Conservation (phyloP, 1,284 basidiomycete genomes). For the Agroathelia rolfsii region DNA sequence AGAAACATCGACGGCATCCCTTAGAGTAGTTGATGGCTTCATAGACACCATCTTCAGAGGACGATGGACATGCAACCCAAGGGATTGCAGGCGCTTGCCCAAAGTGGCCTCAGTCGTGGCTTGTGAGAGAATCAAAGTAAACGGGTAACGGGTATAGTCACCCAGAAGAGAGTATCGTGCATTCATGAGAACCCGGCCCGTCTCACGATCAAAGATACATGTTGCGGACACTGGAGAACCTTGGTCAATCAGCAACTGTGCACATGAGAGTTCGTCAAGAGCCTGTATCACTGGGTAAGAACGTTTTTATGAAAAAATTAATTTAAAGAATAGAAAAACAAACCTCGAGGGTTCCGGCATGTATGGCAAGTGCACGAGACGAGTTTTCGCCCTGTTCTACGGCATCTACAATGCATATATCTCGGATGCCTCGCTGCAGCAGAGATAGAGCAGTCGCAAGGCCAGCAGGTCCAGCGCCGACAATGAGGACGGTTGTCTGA, state of each 20-base stretch:
- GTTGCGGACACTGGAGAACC: too few species aligned
- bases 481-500: slow-evolving; percentile 28
- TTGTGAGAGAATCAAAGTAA: slow-evolving; percentile 35
- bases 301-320: not conserved
- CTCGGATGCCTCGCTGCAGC: slow-evolving; percentile 28
- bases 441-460: slow-evolving; percentile 34
- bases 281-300: slow-evolving; percentile 25
- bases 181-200: slow-evolving; percentile 19
- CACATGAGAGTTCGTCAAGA: slow-evolving; percentile 35
- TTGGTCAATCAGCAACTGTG: slow-evolving; percentile 26
- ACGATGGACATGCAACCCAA: slow-evolving; percentile 15
- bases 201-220: slow-evolving; percentile 24
- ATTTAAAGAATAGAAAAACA: not conserved
- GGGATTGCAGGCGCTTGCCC: slow-evolving; percentile 8
- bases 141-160: slow-evolving; percentile 35
- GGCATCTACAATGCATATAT: slow-evolving; percentile 40
- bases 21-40: too few species aligned
- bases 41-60: slow-evolving; percentile 18
- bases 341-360: slow-evolving; percentile 35
- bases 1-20: slow-evolving; percentile 32
- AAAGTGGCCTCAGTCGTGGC: slow-evolving; percentile 35
- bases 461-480: slow-evolving; percentile 40
- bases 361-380: slow-evolving; percentile 33
- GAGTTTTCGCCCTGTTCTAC: slow-evolving; percentile 17
- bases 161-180: slow-evolving; percentile 23